Conservation (phyloP, 2,329 filamentous ascomycete species). For the Fusarium longipes region DNA sequence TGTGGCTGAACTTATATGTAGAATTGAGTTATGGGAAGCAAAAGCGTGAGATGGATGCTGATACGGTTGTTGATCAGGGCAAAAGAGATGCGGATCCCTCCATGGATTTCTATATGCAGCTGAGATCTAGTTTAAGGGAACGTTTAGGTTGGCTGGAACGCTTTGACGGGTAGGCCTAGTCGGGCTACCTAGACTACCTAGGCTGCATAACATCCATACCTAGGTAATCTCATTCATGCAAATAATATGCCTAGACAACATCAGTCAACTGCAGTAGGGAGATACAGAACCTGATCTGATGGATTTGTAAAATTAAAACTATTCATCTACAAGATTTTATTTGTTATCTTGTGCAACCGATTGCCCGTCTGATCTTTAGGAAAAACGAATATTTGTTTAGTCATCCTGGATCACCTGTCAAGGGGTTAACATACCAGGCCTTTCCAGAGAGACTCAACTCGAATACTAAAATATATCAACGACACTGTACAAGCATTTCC, state of each 20-base stretch:
- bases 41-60: conserved; percentile 8
- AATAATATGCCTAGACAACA: neutral
- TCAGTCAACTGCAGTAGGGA: neutral
- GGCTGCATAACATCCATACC: conserved; percentile 6
- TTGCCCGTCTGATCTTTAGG: neutral
- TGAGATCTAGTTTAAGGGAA: conserved; percentile 9
- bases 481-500: neutral
- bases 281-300: neutral
- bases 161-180: conserved; percentile 22
- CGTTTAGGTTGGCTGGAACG: conserved; percentile 1
- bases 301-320: neutral
- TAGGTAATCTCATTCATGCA: conserved; percentile 6
- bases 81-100: conserved; percentile 21
- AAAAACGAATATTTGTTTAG: neutral
- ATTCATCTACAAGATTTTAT: neutral
- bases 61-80: conserved; percentile 17
- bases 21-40: conserved; percentile 16
- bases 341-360: too few species aligned
- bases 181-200: neutral
- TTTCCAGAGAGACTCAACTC: neutral
- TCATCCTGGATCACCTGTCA: neutral
- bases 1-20: conserved; percentile 20
- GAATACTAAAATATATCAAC: neutral
- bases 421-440: neutral
- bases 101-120: conserved; percentile 18